Percentiles rank a stretch among this genome's conserved stretches.
These are phyloP conservation scores for Citrullus amarus DNA, from an alignment of 306 rosid species.

Conservation along the genomic window DNA sequence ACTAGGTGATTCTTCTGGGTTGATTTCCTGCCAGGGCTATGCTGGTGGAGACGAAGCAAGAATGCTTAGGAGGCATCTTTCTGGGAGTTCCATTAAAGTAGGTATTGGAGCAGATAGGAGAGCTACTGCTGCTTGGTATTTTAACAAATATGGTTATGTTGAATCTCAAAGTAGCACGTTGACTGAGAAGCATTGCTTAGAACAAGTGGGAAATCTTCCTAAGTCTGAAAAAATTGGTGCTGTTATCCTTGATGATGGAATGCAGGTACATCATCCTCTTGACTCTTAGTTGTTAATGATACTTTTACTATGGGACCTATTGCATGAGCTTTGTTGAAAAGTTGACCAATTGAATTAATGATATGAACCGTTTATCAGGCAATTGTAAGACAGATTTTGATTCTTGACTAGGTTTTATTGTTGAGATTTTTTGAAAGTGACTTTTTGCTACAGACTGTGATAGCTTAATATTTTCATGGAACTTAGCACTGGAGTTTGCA, in stretches of 20 bases:
- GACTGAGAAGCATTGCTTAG: conserved; percentile 17
- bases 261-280: conserved; percentile 46
- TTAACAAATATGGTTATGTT: conserved; percentile 50
- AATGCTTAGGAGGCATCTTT: conserved; percentile 73
- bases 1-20: conserved; percentile 7
- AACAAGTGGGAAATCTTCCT: conserved; percentile 11
- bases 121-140: conserved; percentile 35
- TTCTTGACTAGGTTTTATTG: not conserved
- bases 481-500: conserved; percentile 82
- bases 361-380: not conserved
- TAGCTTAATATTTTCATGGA: conserved; percentile 22
- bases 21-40: conserved; percentile 55
- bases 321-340: not conserved
- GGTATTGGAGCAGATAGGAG: conserved; percentile 76
- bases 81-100: conserved; percentile 50
- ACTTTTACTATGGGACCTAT: not conserved
- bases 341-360: not conserved
- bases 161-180: conserved; percentile 24
- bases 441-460: conserved; percentile 8
- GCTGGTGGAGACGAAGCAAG: conserved; percentile 88
- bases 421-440: not conserved
- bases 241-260: conserved; percentile 78
- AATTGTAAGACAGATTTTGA: not conserved
- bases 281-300: not conserved
- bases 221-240: conserved; percentile 46